phyloP scores from a whole-genome alignment of 177 flowering plant genomes.

The Vitis hybrid region DNA sequence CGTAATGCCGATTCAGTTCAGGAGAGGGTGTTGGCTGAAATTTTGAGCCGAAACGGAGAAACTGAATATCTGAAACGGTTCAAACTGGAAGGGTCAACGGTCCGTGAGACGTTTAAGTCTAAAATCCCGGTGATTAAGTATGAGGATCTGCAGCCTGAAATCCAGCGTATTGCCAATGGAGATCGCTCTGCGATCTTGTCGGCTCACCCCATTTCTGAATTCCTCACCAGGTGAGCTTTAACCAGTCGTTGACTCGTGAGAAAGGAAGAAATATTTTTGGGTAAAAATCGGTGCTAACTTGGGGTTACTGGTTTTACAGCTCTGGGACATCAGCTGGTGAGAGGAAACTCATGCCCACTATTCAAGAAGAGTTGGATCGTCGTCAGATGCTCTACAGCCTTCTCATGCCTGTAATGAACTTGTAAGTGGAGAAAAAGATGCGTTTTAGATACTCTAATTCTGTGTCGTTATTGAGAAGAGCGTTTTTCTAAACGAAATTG shows the following conservation, averaged over 20 bases:
- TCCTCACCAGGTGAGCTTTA: constrained; percentile 63
- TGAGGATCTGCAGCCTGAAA: constrained; percentile 69
- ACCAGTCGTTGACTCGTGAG: too few relatives aligned
- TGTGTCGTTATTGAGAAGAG: neutral
- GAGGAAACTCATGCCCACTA: constrained; percentile 64
- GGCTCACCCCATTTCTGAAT: constrained; percentile 69
- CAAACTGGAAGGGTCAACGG: constrained; percentile 50
- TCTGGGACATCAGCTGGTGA: constrained; percentile 75
- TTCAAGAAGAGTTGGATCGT: constrained; percentile 58
- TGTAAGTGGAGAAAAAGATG: constrained; percentile 30
- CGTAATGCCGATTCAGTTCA: constrained; percentile 57
- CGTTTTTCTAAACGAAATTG: neutral
- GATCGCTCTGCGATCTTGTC: constrained; percentile 70
- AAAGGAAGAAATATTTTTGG: too few relatives aligned
- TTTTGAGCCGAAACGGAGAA: constrained; percentile 52
- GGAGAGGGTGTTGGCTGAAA: constrained; percentile 52
- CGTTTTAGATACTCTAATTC: too few relatives aligned
- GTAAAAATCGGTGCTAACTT: too few relatives aligned
- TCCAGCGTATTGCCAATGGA: constrained; percentile 82
- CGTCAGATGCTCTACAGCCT: constrained; percentile 59
- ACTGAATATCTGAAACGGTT: constrained; percentile 58
- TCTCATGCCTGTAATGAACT: constrained; percentile 71
- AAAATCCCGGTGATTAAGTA: constrained; percentile 57
- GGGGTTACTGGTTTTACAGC: constrained; percentile 23
- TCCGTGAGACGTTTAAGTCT: constrained; percentile 59